Percentiles rank a stretch among this genome's conserved stretches.
These are phyloP conservation scores for Cunninghamia lanceolata DNA, from an alignment of 75 land plant species.

Conservation along the genomic window DNA sequence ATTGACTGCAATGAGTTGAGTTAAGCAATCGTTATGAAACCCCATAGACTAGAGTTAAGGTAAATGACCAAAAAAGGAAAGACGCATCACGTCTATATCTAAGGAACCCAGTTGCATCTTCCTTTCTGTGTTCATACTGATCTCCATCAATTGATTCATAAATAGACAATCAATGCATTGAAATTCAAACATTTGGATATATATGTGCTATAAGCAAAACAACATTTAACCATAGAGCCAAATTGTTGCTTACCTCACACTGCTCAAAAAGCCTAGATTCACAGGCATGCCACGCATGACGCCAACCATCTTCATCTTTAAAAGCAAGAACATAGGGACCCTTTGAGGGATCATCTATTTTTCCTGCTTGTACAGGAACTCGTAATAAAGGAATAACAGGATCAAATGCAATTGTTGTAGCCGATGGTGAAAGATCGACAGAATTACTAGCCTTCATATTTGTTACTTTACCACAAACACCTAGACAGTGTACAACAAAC, in stretches of 20 bases:
- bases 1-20: background rate
- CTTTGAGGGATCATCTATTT: constrained; percentile 48
- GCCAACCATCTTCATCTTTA: constrained; percentile 44
- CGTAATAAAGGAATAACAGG: constrained; percentile 62
- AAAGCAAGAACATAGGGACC: constrained; percentile 79
- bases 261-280: constrained; percentile 45
- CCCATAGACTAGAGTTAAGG: background rate
- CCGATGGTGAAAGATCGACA: constrained; percentile 2
- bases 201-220: background rate
- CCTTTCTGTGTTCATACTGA: background rate
- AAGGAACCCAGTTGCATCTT: background rate
- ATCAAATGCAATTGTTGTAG: constrained; percentile 35
- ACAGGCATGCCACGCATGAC: constrained; percentile 39
- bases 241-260: constrained; percentile 42
- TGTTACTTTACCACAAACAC: background rate
- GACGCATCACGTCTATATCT: background rate
- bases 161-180: background rate
- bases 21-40: background rate
- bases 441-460: constrained; percentile 6
- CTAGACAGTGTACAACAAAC: background rate
- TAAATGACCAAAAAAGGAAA: background rate
- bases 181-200: background rate
- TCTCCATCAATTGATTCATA: background rate
- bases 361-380: constrained; percentile 50
- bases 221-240: background rate